Evolutionary conservation across 768 basidiomycete species (phyloP).

Genomic region (Kockovaella imperatae): DNA sequence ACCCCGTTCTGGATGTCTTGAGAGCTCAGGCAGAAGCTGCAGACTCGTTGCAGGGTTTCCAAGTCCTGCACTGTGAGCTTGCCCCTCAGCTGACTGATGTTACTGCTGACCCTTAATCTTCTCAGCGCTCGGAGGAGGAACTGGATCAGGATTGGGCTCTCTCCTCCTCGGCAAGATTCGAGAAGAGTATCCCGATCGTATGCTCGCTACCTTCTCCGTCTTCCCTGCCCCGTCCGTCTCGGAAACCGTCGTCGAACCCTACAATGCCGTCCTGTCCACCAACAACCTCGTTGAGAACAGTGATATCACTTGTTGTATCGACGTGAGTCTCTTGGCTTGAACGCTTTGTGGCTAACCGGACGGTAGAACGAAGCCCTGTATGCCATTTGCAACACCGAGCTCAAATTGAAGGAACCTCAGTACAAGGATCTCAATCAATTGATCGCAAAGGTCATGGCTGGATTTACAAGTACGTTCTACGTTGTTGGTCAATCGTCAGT

Average conservation of each 20-base stretch:
- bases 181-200: conserved; percentile 44
- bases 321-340: conserved; percentile 20
- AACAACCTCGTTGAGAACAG: conserved; percentile 42
- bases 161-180: conserved; percentile 40
- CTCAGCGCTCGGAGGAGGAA: conserved; percentile 41
- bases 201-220: conserved; percentile 43
- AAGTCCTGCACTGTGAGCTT: conserved; percentile 39
- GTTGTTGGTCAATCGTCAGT: background rate
- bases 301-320: conserved; percentile 40
- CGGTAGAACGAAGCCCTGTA: conserved; percentile 46
- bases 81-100: background rate
- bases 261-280: conserved; percentile 40
- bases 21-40: conserved; percentile 72
- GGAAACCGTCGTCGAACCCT: conserved; percentile 46
- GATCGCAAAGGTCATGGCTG: conserved; percentile 85
- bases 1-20: conserved; percentile 54
- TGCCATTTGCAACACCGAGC: conserved; percentile 40
- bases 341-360: conserved; percentile 7
- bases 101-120: background rate
- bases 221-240: conserved; percentile 44
- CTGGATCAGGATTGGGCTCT: conserved; percentile 40
- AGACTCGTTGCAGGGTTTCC: conserved; percentile 73
- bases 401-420: conserved; percentile 39
- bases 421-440: conserved; percentile 52
- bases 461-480: conserved; percentile 58